Conservation (phyloP, 2,329 filamentous ascomycete genomes). For the Ceratocystis papillata region DNA sequence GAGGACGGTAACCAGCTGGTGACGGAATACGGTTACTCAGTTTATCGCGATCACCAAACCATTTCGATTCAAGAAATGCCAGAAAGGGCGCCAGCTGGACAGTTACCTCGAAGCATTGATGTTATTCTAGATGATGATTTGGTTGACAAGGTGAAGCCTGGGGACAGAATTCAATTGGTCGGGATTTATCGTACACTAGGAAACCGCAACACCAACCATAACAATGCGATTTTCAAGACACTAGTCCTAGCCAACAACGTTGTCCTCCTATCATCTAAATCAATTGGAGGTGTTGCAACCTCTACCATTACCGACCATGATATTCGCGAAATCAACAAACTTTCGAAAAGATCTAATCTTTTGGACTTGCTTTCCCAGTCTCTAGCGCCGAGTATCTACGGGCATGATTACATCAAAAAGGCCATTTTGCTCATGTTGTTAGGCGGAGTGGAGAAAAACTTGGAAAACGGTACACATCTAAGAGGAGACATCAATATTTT, state of each 20-base stretch:
- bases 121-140: conserved; percentile 95
- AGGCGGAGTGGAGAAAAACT: conserved; percentile 94
- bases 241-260: conserved; percentile 90
- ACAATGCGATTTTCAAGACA: conserved; percentile 90
- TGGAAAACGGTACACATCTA: conserved; percentile 94
- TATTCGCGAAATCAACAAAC: conserved; percentile 96
- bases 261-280: conserved; percentile 89
- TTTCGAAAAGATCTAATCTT: conserved; percentile 85
- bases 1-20: conserved; percentile 83
- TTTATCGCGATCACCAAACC: conserved; percentile 92
- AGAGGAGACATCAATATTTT: conserved; percentile 98
- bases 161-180: conserved; percentile 92
- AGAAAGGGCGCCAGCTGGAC: conserved; percentile 85
- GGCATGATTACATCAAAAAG: conserved; percentile 96
- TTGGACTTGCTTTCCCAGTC: conserved; percentile 91
- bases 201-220: conserved; percentile 82
- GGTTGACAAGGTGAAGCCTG: conserved; percentile 88
- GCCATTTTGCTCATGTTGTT: conserved; percentile 91
- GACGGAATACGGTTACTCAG: conserved; percentile 93
- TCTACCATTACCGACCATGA: conserved; percentile 91
- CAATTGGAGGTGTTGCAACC: conserved; percentile 83
- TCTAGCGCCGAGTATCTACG: conserved; percentile 89
- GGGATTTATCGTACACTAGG: conserved; percentile 89
- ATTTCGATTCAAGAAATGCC: conserved; percentile 99
- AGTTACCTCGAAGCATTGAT: conserved; percentile 88